phyloP scores from a whole-genome alignment of 2,329 filamentous ascomycete species.

The Truncatella angustata region DNA sequence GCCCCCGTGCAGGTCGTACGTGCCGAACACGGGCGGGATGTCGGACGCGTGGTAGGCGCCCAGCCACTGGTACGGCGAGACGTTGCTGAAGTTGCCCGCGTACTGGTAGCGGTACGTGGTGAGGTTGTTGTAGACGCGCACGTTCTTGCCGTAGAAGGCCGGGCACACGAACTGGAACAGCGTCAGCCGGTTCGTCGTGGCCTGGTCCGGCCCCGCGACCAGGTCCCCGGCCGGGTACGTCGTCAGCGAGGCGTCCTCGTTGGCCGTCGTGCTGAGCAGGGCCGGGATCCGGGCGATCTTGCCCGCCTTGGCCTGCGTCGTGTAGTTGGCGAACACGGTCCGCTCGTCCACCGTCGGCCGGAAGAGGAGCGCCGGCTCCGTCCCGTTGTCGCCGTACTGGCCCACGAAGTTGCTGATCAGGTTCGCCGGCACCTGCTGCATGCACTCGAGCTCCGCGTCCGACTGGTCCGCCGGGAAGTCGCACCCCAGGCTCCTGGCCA shows the following conservation, averaged over 20 bases:
- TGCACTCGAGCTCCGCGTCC: constrained; percentile 34
- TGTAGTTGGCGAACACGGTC: constrained; percentile 33
- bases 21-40: constrained; percentile 24
- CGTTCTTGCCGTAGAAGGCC: constrained; percentile 16
- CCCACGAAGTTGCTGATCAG: constrained; percentile 30
- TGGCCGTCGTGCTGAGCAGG: constrained; percentile 22
- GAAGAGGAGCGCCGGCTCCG: constrained; percentile 27
- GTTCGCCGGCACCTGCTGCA: constrained; percentile 31
- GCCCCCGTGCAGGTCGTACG: constrained; percentile 21
- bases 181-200: constrained; percentile 7
- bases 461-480: constrained; percentile 29
- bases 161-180: constrained; percentile 20
- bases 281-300: constrained; percentile 25
- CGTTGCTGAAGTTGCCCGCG: constrained; percentile 36
- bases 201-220: constrained; percentile 5
- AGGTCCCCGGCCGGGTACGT: constrained; percentile 16
- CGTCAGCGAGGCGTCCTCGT: constrained; percentile 23
- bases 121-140: constrained; percentile 19
- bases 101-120: constrained; percentile 40
- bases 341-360: constrained; percentile 28
- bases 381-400: constrained; percentile 17
- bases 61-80: constrained; percentile 36
- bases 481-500: constrained; percentile 35
- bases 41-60: constrained; percentile 30
- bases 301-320: constrained; percentile 22